Conservation (phyloP, 441 rosid genomes). For the Geranium incanum region DNA sequence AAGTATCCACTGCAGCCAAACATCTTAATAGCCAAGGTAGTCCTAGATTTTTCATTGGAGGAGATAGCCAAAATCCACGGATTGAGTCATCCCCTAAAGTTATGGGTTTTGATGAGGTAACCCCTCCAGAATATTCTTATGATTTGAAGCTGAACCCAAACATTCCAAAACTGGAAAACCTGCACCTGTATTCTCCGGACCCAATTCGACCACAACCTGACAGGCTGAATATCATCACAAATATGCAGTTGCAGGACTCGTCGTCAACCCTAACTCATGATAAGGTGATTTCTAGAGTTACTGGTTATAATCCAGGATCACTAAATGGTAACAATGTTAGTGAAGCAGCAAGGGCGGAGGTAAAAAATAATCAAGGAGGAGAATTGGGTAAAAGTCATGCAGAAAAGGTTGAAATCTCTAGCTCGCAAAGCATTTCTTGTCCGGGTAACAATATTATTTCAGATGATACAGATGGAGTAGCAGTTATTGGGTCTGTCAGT, state of each 20-base stretch:
- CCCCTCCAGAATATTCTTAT: constrained; percentile 39
- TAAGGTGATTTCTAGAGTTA: no score
- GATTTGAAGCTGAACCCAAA: constrained; percentile 30
- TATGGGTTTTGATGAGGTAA: constrained; percentile 47
- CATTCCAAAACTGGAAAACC: constrained; percentile 32
- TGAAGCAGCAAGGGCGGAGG: no score
- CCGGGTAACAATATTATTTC: constrained; percentile 23
- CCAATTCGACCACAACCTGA: no score
- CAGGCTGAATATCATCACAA: no score
- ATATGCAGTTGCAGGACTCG: no score
- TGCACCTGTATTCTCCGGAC: constrained; percentile 22
- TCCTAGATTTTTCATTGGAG: constrained; percentile 35
- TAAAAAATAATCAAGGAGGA: constrained; percentile 24
- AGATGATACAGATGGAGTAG: constrained; percentile 21
- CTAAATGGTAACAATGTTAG: no score
- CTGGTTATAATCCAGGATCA: no score
- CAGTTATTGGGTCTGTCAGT: constrained; percentile 20
- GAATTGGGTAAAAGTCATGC: constrained; percentile 32
- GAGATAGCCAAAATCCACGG: constrained; percentile 49
- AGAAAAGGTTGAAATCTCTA: constrained; percentile 27
- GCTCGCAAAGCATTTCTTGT: constrained; percentile 20
- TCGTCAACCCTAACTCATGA: no score
- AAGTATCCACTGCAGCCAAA: constrained; percentile 36
- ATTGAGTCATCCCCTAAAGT: constrained; percentile 42
- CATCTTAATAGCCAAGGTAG: constrained; percentile 49